These are phyloP conservation scores for Euphrasia confusa DNA, from an alignment of 257 asterid genomes.

Conservation along the genomic window DNA sequence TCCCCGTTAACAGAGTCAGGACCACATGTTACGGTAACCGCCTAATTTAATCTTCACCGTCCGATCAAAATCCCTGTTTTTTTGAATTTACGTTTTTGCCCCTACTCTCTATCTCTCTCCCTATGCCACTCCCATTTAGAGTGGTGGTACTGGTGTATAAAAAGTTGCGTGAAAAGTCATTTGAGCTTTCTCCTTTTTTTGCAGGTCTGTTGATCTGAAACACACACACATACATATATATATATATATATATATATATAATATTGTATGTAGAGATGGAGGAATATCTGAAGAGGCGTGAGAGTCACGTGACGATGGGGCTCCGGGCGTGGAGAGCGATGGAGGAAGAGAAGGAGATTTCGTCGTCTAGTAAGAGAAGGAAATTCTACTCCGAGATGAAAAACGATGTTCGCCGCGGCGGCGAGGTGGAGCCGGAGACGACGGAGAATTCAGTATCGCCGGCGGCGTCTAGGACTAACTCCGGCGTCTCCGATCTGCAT, in stretches of 20 bases:
- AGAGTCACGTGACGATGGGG: conserved; percentile 21
- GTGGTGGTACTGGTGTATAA: neutral
- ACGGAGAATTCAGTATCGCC: neutral
- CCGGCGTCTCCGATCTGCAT: conserved; percentile 22
- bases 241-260: neutral
- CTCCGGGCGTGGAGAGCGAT: conserved; percentile 19
- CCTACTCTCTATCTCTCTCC: neutral
- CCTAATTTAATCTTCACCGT: conserved; percentile 62
- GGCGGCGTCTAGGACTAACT: conserved; percentile 21
- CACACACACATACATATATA: neutral
- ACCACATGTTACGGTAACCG: conserved; percentile 81
- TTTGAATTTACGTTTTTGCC: neutral
- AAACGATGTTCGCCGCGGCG: conserved; percentile 13
- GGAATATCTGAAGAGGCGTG: conserved; percentile 39
- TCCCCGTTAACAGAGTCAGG: conserved; percentile 91
- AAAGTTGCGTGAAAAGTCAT: neutral
- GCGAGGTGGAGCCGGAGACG: neutral
- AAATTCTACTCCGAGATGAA: conserved; percentile 32
- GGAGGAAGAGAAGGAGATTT: conserved; percentile 41
- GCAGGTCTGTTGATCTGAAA: neutral
- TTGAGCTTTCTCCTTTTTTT: neutral
- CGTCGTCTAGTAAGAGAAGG: conserved; percentile 48
- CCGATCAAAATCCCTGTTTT: conserved; percentile 36
- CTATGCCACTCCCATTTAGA: neutral
- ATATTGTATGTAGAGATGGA: conserved; percentile 17